Conservation (phyloP, 2,329 filamentous ascomycete genomes). For the Alternaria longipes region DNA sequence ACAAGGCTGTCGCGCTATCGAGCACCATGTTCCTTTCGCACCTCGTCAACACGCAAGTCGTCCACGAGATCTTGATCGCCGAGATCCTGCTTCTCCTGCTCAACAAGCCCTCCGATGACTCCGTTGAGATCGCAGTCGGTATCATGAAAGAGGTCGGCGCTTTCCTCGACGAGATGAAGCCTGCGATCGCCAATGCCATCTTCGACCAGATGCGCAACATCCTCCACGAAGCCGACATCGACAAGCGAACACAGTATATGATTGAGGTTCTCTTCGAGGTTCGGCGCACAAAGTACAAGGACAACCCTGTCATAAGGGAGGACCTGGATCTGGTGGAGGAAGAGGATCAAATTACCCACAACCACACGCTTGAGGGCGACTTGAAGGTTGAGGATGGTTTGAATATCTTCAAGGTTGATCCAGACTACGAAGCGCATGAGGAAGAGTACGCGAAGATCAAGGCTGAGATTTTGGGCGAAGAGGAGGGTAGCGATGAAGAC, state of each 20-base stretch:
- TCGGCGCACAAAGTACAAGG: constrained; percentile 94
- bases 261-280: constrained; percentile 98
- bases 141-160: constrained; percentile 93
- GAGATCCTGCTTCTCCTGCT: constrained; percentile 92
- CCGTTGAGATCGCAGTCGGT: constrained; percentile 95
- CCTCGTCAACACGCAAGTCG: constrained; percentile 94
- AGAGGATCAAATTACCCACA: constrained; percentile 96
- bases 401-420: constrained; percentile 95
- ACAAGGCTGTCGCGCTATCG: constrained; percentile 93
- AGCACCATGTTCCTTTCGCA: constrained; percentile 96
- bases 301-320: constrained; percentile 88
- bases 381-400: constrained; percentile 84
- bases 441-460: constrained; percentile 89
- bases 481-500: constrained; percentile 72
- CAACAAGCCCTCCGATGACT: constrained; percentile 95
- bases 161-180: constrained; percentile 94
- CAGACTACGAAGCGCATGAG: constrained; percentile 90
- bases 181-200: constrained; percentile 84
- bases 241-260: constrained; percentile 99
- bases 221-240: constrained; percentile 94
- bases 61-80: constrained; percentile 90
- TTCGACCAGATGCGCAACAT: constrained; percentile 97
- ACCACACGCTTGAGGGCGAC: constrained; percentile 77
- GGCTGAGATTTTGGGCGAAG: constrained; percentile 90
- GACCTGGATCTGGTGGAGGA: constrained; percentile 96